Percentiles rank a stretch among this genome's conserved stretches.
Conservation (phyloP, 805 yeast genomes). For the Schizosaccharomyces pombe region DNA sequence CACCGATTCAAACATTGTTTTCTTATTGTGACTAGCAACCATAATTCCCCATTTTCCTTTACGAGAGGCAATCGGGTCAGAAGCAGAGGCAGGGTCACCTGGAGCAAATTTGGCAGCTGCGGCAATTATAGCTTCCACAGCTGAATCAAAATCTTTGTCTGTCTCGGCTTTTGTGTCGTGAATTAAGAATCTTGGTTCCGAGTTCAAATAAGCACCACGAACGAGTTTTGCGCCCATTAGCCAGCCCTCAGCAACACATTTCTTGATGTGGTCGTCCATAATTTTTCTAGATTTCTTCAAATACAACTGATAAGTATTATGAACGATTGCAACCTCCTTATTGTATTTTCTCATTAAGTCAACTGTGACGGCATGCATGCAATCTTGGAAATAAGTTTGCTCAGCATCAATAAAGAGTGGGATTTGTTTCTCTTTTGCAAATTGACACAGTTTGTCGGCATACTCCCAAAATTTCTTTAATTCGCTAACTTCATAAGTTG, state of each 20-base stretch:
- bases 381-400: conserved; percentile 2
- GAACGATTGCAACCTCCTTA: neutral
- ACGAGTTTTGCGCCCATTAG: conserved; percentile 1
- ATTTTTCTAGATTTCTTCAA: neutral
- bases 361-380: neutral
- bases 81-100: neutral
- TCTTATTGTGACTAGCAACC: conserved; percentile 3
- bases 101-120: neutral
- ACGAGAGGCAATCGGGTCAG: neutral
- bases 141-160: neutral
- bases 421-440: neutral
- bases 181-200: neutral
- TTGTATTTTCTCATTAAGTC: conserved; percentile 1
- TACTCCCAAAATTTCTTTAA: neutral
- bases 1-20: neutral
- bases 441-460: neutral
- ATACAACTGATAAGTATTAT: conserved; percentile 2
- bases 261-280: neutral
- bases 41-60: neutral
- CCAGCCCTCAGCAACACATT: neutral
- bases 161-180: neutral
- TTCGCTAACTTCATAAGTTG: neutral
- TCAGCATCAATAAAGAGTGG: conserved; percentile 3
- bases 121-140: neutral
- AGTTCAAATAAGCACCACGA: conserved; percentile 1